Base-by-base conservation (phyloP, 2,329 filamentous ascomycete species). In the Diaporthe humulicola region DNA sequence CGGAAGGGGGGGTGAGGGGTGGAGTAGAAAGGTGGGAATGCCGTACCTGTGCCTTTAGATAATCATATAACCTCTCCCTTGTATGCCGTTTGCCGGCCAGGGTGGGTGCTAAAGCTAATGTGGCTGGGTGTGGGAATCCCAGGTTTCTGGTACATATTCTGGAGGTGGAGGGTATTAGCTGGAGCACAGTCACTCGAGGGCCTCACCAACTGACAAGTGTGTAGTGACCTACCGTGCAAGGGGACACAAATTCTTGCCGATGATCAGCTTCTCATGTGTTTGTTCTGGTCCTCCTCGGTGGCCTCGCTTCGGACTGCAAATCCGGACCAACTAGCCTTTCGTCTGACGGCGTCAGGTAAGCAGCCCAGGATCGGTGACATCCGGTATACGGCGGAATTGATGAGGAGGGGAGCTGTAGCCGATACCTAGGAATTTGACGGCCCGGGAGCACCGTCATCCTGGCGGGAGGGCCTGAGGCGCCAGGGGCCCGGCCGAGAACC, bases 1-100 rank as follows among this genome's bases (percentile, higher is more conserved):
- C n/a, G n/a, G n/a, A n/a, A n/a, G n/a, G 2, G 6, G 10, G 4
- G 6, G 22, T 1, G 7, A 17, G 19, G 17, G n/a, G 2, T 6
- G 22, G 19, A 28, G 19, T 38, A 30, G n/a, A 40, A 4, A 1
- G 8, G 50, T 50, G 14, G 6, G 22, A 4, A 15, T 25, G 4
- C 14, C 64, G 5, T 54, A 40, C 45, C 64, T 69, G 15, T 54
- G 64, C 48, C 64, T 9, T 7, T 25, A 40, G 64, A 54, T 40
- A 54, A 22, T 45, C 6, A 69, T 69, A 69, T 69, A 54, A n/a
- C 45, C 30, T 22, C 48, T 30, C 48, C 19, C n/a, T 38, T 30
- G 48, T 10, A 19, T 30, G 33, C 48, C n/a, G 0, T 17, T 38
- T 30, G 9, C 17, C 33, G 28, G 25, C 22, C n/a, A 52, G 33